phyloP scores from a whole-genome alignment of 164 flowering plant genomes.

The Vitis labrusca region DNA sequence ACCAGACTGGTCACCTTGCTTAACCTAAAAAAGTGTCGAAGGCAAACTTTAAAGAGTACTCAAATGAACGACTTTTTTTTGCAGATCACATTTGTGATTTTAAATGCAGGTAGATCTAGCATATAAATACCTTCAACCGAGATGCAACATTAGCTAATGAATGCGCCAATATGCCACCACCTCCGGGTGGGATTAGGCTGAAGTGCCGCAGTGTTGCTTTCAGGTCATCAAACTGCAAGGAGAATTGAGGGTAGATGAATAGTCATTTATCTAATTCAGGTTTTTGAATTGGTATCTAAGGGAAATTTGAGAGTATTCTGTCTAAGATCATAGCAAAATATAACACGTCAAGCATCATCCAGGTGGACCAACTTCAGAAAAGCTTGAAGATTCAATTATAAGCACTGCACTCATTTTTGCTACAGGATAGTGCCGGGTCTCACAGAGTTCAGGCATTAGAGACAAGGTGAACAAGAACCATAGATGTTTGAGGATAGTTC shows the following conservation, averaged over 20 bases:
- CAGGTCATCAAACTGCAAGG: constrained; percentile 71
- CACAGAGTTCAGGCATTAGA: no score
- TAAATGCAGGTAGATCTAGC: neutral
- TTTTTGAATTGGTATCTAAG: neutral
- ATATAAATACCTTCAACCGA: constrained; percentile 56
- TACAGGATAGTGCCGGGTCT: no score
- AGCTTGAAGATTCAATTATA: no score
- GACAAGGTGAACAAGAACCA: no score
- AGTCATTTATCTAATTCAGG: neutral
- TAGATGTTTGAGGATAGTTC: no score
- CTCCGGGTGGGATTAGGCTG: constrained; percentile 85
- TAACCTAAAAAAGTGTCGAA: constrained; percentile 43
- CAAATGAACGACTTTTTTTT: neutral
- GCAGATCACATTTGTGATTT: neutral
- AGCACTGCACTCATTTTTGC: no score
- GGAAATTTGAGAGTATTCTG: neutral
- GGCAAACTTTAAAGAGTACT: neutral
- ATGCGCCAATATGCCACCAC: constrained; percentile 95
- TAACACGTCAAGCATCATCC: no score
- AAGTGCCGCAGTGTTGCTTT: constrained; percentile 77
- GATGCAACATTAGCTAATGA: constrained; percentile 79
- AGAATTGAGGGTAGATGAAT: neutral
- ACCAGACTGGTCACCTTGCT: constrained; percentile 59
- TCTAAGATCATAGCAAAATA: neutral
- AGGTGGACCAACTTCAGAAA: no score